Conservation (phyloP, 2,329 filamentous ascomycete genomes). For the Arthrobotrys sphaeroides region DNA sequence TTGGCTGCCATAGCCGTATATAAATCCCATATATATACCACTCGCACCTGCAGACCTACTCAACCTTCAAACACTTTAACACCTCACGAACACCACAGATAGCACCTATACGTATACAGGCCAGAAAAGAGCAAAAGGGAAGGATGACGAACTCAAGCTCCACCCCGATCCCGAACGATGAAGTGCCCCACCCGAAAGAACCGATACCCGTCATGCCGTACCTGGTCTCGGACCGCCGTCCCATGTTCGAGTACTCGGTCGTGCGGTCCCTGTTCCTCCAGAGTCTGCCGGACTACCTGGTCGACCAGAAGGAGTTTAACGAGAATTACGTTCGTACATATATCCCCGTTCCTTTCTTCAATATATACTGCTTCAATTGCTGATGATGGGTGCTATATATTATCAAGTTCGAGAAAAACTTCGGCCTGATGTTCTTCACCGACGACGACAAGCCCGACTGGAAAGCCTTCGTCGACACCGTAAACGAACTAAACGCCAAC, state of each 20-base stretch:
- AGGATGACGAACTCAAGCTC: neutral
- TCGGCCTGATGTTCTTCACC: slow-evolving; percentile 72
- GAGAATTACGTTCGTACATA: slow-evolving; percentile 30
- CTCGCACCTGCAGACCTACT: too few relatives aligned
- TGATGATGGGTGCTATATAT: neutral
- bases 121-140: neutral
- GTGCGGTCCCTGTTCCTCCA: slow-evolving; percentile 34
- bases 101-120: neutral
- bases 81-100: too few relatives aligned
- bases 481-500: slow-evolving; percentile 67
- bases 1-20: too few relatives aligned
- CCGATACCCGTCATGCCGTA: slow-evolving; percentile 18
- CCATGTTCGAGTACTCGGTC: slow-evolving; percentile 46
- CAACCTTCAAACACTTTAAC: too few relatives aligned
- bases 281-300: slow-evolving; percentile 45
- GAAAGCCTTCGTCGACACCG: slow-evolving; percentile 58
- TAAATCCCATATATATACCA: too few relatives aligned
- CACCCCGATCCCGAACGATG: neutral
- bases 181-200: neutral
- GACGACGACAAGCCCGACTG: slow-evolving; percentile 63
- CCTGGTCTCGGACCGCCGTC: slow-evolving; percentile 26
- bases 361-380: neutral
- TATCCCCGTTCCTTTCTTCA: neutral
- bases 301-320: slow-evolving; percentile 46
- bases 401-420: slow-evolving; percentile 70